Conservation (phyloP, 2,329 filamentous ascomycete genomes). For the Trichoderma breve region DNA sequence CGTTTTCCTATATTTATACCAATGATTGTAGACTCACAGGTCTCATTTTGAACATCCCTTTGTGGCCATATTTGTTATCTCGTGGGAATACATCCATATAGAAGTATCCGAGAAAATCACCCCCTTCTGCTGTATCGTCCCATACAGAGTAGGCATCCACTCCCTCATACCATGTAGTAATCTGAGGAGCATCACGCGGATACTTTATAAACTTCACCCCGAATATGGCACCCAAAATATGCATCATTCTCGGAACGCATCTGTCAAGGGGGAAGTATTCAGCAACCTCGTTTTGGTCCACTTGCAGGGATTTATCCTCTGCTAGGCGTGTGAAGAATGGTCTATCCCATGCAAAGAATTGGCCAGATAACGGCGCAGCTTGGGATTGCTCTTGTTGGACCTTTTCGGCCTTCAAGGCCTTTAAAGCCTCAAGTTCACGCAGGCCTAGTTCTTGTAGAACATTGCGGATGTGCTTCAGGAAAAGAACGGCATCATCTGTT, state of each 20-base stretch:
- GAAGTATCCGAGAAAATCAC: conserved; percentile 69
- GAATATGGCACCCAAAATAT: conserved; percentile 73
- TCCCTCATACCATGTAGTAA: conserved; percentile 72
- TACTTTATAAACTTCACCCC: conserved; percentile 57
- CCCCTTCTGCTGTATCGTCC: conserved; percentile 65
- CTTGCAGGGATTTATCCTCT: conserved; percentile 69
- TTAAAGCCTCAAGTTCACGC: neutral
- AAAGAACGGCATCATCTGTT: conserved; percentile 4
- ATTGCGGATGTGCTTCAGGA: neutral
- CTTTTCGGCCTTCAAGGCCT: neutral
- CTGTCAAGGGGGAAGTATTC: conserved; percentile 72
- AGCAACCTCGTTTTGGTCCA: conserved; percentile 70
- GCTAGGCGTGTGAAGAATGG: conserved; percentile 72
- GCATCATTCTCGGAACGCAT: conserved; percentile 68
- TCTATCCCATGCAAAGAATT: conserved; percentile 71
- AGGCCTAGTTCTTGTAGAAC: neutral
- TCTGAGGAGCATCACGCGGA: conserved; percentile 50
- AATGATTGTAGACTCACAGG: neutral
- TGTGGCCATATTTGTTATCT: conserved; percentile 75
- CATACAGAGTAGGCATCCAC: conserved; percentile 73
- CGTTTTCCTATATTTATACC: no score
- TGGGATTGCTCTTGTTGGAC: neutral
- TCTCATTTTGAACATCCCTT: conserved; percentile 74
- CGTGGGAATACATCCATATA: conserved; percentile 74
- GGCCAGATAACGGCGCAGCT: neutral